phyloP scores from a whole-genome alignment of 2,329 filamentous ascomycete species.

The Dryadomyces quercus-mongolicae region DNA sequence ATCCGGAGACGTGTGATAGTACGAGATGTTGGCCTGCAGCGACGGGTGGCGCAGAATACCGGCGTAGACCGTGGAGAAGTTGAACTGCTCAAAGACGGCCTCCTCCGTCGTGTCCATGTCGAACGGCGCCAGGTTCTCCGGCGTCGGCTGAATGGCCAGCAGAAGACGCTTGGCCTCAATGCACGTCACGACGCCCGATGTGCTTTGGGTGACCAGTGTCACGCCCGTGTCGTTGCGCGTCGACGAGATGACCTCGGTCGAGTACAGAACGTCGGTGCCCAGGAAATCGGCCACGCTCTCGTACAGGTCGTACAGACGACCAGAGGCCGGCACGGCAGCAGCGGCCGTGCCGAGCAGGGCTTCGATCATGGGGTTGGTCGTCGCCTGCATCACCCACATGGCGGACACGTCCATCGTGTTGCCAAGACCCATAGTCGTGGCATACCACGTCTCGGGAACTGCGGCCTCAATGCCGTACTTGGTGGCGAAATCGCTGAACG shows the following conservation, averaged over 20 bases:
- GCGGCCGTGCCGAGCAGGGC: slow-evolving; percentile 12
- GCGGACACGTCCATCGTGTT: slow-evolving; percentile 12
- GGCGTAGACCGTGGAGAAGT: slow-evolving; percentile 13
- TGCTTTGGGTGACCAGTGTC: slow-evolving; percentile 1
- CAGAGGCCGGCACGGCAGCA: slow-evolving; percentile 12
- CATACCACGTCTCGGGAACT: slow-evolving; percentile 12
- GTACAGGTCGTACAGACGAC: slow-evolving; percentile 12
- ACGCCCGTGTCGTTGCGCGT: slow-evolving; percentile 6
- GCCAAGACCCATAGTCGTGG: slow-evolving; percentile 10
- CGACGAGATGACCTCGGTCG: slow-evolving; percentile 9
- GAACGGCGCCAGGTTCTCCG: slow-evolving; percentile 19
- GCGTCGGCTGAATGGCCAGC: slow-evolving; percentile 22
- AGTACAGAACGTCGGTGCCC: slow-evolving; percentile 13
- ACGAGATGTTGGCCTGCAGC: slow-evolving; percentile 11
- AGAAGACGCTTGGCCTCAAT: slow-evolving; percentile 23
- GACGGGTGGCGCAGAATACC: slow-evolving; percentile 16
- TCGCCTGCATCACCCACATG: slow-evolving; percentile 10
- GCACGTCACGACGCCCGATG: not conserved
- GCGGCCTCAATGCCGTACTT: slow-evolving; percentile 27
- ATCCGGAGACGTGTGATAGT: slow-evolving; percentile 12
- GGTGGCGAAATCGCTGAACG: slow-evolving; percentile 28
- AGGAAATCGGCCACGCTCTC: slow-evolving; percentile 11
- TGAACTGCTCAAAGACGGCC: slow-evolving; percentile 22
- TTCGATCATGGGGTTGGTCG: slow-evolving; percentile 12
- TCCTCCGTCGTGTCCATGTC: slow-evolving; percentile 19